Percentiles rank a stretch among this genome's conserved stretches.
phyloP scores from a whole-genome alignment of 2,329 filamentous ascomycete species.

The Bipolaris sorokiniana region DNA sequence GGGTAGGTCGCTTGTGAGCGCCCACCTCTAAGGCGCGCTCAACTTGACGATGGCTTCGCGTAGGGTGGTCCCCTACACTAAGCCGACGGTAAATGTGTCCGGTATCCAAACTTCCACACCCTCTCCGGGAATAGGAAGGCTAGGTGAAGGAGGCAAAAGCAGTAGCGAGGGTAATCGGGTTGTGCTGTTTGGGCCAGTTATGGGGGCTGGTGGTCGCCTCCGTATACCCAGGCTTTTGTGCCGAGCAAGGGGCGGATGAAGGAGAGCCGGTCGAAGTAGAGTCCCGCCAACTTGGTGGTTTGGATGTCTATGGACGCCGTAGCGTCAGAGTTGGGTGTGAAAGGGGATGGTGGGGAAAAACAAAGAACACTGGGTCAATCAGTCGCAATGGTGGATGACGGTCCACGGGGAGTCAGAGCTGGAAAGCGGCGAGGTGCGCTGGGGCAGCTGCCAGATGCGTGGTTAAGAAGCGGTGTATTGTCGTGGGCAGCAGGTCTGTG shows the following conservation, averaged over 20 bases:
- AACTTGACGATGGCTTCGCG: conserved; percentile 59
- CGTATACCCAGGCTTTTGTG: conserved; percentile 92
- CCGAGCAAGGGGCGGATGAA: conserved; percentile 88
- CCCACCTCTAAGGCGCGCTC: conserved; percentile 58
- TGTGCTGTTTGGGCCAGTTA: conserved; percentile 69
- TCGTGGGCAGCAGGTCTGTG: conserved; percentile 1
- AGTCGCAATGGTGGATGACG: conserved; percentile 34
- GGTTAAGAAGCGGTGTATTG: conserved; percentile 4
- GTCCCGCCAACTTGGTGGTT: conserved; percentile 93
- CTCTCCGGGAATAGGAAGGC: conserved; percentile 30
- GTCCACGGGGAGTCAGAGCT: conserved; percentile 22
- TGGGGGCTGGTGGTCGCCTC: conserved; percentile 91
- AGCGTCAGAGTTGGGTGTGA: conserved; percentile 39
- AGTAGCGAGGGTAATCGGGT: conserved; percentile 21
- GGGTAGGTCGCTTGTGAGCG: conserved; percentile 61
- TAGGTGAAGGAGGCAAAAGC: conserved; percentile 24
- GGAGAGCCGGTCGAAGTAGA: conserved; percentile 72
- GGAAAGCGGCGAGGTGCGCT: conserved; percentile 16
- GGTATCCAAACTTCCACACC: conserved; percentile 38
- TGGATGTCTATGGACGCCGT: conserved; percentile 50
- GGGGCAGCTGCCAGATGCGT: conserved; percentile 15
- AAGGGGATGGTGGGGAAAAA: conserved; percentile 28
- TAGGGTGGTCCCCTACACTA: conserved; percentile 56
- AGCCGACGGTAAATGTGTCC: conserved; percentile 40
- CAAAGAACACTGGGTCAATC: conserved; percentile 28